Percentiles rank a stretch among this genome's conserved stretches.
Evolutionary conservation across 768 basidiomycete genomes (phyloP).

Genomic region (Dacryopinax primogenitus): DNA sequence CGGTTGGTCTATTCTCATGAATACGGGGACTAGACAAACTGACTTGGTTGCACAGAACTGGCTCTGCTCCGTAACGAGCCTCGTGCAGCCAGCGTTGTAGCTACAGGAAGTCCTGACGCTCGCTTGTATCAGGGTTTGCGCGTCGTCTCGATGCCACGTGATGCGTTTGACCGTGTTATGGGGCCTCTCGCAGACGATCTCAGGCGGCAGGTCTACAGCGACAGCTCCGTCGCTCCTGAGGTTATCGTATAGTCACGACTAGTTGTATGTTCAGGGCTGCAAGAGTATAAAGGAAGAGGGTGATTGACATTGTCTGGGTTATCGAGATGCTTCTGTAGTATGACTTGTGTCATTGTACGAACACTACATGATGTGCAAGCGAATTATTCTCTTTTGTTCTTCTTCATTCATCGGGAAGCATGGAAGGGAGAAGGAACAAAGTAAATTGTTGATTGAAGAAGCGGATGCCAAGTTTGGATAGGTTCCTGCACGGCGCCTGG

Average conservation of each 20-base stretch:
- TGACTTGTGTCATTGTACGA: neutral
- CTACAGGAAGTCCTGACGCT: conserved; percentile 28
- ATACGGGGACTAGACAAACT: conserved; percentile 9
- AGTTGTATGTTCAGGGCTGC: neutral
- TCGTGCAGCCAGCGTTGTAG: conserved; percentile 93
- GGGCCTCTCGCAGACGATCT: neutral
- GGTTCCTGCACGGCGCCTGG: neutral
- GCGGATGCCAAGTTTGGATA: neutral
- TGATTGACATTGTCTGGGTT: neutral
- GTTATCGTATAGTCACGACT: neutral
- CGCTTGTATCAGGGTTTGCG: neutral
- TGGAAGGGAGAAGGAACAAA: no score
- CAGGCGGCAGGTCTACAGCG: neutral
- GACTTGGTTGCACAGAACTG: conserved; percentile 46
- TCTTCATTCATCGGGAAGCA: no score
- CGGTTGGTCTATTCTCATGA: conserved; percentile 39
- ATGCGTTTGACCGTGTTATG: conserved; percentile 7
- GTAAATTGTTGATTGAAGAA: no score
- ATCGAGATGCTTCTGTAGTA: neutral
- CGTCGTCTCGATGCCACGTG: neutral
- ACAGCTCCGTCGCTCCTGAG: neutral
- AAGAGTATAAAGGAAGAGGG: neutral
- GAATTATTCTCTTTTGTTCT: neutral
- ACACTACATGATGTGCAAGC: neutral
- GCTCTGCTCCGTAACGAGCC: conserved; percentile 79